Evolutionary conservation across 495 filamentous ascomycete genomes (phyloP).

Genomic region (Aspergillus sclerotioniger): DNA sequence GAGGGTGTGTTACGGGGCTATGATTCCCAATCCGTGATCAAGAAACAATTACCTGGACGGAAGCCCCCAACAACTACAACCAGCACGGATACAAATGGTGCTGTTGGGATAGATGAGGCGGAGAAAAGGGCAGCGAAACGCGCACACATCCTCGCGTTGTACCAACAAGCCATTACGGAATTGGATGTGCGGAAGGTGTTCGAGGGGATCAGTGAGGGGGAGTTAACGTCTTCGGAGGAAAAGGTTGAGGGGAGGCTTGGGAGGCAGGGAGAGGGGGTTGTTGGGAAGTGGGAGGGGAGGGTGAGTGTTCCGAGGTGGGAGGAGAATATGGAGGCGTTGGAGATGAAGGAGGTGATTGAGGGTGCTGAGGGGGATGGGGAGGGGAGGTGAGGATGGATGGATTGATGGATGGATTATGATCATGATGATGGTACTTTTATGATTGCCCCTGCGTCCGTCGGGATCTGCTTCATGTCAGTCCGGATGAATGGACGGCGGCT

Average conservation of each 20-base stretch:
- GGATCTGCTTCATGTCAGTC: background rate
- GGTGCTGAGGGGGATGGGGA: slow-evolving; percentile 3
- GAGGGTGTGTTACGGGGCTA: slow-evolving; percentile 57
- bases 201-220: slow-evolving; percentile 34
- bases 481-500: background rate
- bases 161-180: slow-evolving; percentile 56
- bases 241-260: slow-evolving; percentile 26
- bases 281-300: slow-evolving; percentile 51
- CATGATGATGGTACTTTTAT: background rate
- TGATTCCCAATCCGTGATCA: slow-evolving; percentile 32
- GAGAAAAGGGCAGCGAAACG: slow-evolving; percentile 13
- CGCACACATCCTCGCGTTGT: slow-evolving; percentile 39
- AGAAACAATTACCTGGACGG: slow-evolving; percentile 26
- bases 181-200: slow-evolving; percentile 44
- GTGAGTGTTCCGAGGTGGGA: slow-evolving; percentile 44
- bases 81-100: no score
- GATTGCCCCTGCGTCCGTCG: no score
- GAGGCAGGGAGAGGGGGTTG: slow-evolving; percentile 34
- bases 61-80: background rate
- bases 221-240: slow-evolving; percentile 24
- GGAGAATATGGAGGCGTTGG: slow-evolving; percentile 44
- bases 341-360: slow-evolving; percentile 36
- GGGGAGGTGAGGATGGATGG: slow-evolving; percentile 5
- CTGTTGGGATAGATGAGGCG: no score
- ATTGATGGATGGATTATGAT: background rate